Conservation (phyloP, 352 stramenopile species). For the Aphanomyces invadans region DNA sequence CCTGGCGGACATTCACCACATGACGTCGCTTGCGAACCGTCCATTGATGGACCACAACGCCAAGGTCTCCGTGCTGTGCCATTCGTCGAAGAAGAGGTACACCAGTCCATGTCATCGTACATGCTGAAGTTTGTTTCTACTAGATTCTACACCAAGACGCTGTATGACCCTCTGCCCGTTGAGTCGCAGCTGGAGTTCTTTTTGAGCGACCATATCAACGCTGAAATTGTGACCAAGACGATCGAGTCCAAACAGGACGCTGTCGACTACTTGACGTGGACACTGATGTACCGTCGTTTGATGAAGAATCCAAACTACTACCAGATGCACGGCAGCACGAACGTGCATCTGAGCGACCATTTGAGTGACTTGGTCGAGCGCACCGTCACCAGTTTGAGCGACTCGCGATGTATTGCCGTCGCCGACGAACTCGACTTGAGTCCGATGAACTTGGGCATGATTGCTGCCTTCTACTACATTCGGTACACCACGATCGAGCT, state of each 20-base stretch:
- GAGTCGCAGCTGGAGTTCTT: constrained; percentile 98
- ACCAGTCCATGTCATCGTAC: not conserved
- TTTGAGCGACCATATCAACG: constrained; percentile 98
- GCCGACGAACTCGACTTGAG: constrained; percentile 90
- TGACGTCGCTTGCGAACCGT: constrained; percentile 88
- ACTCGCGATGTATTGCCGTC: constrained; percentile 94
- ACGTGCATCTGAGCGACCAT: constrained; percentile 94
- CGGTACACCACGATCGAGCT: constrained; percentile 99
- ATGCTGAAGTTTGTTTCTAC: not conserved
- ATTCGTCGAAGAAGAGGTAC: constrained; percentile 95
- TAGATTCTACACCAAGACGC: constrained; percentile 93
- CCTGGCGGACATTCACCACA: constrained; percentile 96
- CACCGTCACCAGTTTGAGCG: constrained; percentile 94
- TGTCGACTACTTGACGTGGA: constrained; percentile 99
- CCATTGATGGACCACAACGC: constrained; percentile 49
- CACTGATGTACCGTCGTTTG: constrained; percentile 97
- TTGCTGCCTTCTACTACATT: constrained; percentile 99
- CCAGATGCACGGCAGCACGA: constrained; percentile 90
- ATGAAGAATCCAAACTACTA: constrained; percentile 99
- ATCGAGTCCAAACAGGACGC: constrained; percentile 99
- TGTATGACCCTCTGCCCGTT: constrained; percentile 99
- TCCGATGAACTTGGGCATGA: constrained; percentile 98
- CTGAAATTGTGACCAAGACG: constrained; percentile 97
- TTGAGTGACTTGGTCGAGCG: constrained; percentile 98
- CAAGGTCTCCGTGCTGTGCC: constrained; percentile 95